Conservation (phyloP, 371 early-diverging fungal species). For the Encephalitozoon cuniculi region DNA sequence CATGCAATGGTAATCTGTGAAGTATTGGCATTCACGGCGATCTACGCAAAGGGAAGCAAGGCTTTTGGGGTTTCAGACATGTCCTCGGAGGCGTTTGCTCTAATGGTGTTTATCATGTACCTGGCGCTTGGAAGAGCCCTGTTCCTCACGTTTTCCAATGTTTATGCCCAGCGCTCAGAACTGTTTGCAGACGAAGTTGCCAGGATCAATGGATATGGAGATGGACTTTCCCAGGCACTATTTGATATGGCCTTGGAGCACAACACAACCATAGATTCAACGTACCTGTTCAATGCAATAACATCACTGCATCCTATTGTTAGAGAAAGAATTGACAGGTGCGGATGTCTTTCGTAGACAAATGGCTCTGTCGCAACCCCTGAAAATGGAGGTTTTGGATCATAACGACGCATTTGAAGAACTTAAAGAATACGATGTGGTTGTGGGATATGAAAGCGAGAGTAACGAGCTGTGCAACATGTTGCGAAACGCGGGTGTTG, state of each 20-base stretch:
- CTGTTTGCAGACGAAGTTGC: constrained; percentile 59
- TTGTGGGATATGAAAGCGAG: constrained; percentile 30
- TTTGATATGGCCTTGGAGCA: constrained; percentile 49
- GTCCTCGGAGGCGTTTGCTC: constrained; percentile 44
- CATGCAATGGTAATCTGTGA: constrained; percentile 40
- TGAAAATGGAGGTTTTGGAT: background rate
- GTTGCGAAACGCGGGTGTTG: background rate
- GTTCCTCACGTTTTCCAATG: constrained; percentile 51
- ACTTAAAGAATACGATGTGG: constrained; percentile 5
- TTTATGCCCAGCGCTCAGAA: constrained; percentile 57
- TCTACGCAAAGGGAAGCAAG: constrained; percentile 31
- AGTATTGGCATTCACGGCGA: constrained; percentile 25
- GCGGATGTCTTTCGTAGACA: background rate
- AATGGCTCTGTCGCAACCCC: background rate
- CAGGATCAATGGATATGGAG: constrained; percentile 45
- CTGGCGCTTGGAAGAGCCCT: constrained; percentile 33
- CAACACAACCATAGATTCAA: constrained; percentile 37
- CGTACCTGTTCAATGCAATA: constrained; percentile 55
- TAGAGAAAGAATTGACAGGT: constrained; percentile 48
- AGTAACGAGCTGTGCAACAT: background rate
- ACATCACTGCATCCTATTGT: constrained; percentile 58
- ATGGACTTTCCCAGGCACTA: constrained; percentile 48
- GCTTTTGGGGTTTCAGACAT: constrained; percentile 39
- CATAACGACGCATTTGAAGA: background rate
- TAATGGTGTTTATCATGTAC: constrained; percentile 51